Conservation (phyloP, 1,139 yeast genomes). For the Pichia sp. region DNA sequence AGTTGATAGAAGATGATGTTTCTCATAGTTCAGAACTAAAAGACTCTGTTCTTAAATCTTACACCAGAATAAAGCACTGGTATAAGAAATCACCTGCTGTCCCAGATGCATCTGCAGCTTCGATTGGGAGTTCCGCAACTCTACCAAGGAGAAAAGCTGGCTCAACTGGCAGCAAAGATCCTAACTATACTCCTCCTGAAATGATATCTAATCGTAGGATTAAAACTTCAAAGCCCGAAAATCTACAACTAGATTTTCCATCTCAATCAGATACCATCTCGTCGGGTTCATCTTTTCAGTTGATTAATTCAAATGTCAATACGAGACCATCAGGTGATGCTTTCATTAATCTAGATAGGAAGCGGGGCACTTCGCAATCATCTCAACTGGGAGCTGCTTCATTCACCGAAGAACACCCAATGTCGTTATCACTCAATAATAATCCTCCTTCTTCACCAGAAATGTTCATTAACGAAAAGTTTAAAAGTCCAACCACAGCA, state of each 20-base stretch:
- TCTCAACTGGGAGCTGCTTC: constrained; percentile 13
- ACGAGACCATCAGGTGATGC: constrained; percentile 12
- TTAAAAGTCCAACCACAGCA: constrained; percentile 8
- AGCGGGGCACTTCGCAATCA: constrained; percentile 12
- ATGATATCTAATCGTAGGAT: constrained; percentile 58
- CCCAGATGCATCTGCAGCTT: constrained; percentile 1
- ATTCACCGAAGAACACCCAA: constrained; percentile 6
- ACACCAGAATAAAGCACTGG: constrained; percentile 68
- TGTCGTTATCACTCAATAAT: background rate
- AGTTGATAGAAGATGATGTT: background rate
- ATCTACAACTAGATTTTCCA: background rate
- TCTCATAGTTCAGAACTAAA: constrained; percentile 11
- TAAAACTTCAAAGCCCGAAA: constrained; percentile 21
- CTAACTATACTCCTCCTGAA: constrained; percentile 50
- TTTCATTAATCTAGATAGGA: constrained; percentile 16
- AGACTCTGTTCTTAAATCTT: constrained; percentile 37
- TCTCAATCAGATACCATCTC: constrained; percentile 2
- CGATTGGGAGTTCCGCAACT: background rate
- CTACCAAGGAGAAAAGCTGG: background rate
- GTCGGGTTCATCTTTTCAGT: constrained; percentile 4
- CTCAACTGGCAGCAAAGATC: constrained; percentile 7
- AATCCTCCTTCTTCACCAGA: constrained; percentile 19
- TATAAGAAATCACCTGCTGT: constrained; percentile 43
- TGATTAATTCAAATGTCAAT: background rate
- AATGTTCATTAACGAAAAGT: constrained; percentile 20